Evolutionary conservation across 345 rosid genomes (phyloP), one percentile per base, ranked within the genome.

Genomic region (Brassica juncea): DNA sequence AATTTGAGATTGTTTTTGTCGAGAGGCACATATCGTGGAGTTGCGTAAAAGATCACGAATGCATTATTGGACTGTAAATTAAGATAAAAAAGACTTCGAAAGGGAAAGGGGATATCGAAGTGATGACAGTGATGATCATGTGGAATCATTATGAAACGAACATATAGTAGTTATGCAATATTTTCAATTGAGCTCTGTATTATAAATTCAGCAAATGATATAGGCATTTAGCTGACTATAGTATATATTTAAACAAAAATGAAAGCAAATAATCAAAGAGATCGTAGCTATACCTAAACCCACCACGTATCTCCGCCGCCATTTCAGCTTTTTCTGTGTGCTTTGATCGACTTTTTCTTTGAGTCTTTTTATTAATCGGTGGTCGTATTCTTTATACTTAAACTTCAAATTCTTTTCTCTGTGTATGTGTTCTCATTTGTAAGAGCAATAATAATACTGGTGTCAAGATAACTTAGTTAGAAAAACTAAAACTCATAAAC

Each of bases 231-330:
- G 82, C 74, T 60, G 71, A 70, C 60, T 54, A 14, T 37, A 12
- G 14, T 65, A 2, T 49, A 74, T 68, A 14, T 60, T 27, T 3
- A 15, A 34, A 73, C 5, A 35, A 25, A 37, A 74, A 3, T 34
- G 54, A 74, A 80, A 74, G 76, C 80, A 64, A 62, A 55, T 63
- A 44, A 58, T 47, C 39, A 79, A 80, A 80, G 54, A 28, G 62
- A 54, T 74, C n/a, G 72, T 80, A 6, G 52, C 71, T 74, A 70
- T 63, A 62, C 61, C 71, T 74, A 74, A 80, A 70, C 83, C 83
- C 79, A 80, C 80, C 83, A 76, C 80, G 83, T 81, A 44, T 81
- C 72, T 76, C 77, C 80, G 84, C 84, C 84, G 84, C 77, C 80
- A 66, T 81, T 76, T 61, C 77, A 71, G 70, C 77, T 75, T 81